phyloP scores from a whole-genome alignment of 371 early-diverging fungal species.

The Mortierella sp. region DNA sequence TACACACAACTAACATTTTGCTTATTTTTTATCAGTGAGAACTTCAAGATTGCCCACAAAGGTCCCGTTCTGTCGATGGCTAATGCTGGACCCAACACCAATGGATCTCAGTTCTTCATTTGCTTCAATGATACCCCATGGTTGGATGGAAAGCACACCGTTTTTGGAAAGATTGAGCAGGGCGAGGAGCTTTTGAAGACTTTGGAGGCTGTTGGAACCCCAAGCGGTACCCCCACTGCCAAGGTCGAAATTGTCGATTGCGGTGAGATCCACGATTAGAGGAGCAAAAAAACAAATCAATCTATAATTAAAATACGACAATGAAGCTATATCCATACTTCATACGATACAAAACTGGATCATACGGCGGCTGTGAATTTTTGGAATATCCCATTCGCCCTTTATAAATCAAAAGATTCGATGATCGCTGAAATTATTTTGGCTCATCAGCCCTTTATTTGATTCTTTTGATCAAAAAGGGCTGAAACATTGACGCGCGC shows the following conservation, averaged over 20 bases:
- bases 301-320: background rate
- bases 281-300: background rate
- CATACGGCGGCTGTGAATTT: background rate
- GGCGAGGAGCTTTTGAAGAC: slow-evolving; percentile 86
- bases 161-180: slow-evolving; percentile 93
- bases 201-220: slow-evolving; percentile 82
- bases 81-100: slow-evolving; percentile 94
- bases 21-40: slow-evolving; percentile 81
- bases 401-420: too few species aligned
- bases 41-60: slow-evolving; percentile 92
- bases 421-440: background rate
- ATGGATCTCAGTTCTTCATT: slow-evolving; percentile 99
- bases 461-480: slow-evolving; percentile 1
- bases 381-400: background rate
- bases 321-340: too few species aligned
- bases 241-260: slow-evolving; percentile 82
- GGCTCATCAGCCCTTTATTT: background rate
- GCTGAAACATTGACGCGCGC: slow-evolving; percentile 23
- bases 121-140: slow-evolving; percentile 80
- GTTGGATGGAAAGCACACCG: slow-evolving; percentile 96
- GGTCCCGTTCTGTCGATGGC: slow-evolving; percentile 85
- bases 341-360: background rate
- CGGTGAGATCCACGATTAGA: slow-evolving; percentile 77
- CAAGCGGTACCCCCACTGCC: slow-evolving; percentile 73
- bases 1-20: background rate